Conservation (phyloP, 805 yeast genomes). For the Phaffomyces opuntiae region DNA sequence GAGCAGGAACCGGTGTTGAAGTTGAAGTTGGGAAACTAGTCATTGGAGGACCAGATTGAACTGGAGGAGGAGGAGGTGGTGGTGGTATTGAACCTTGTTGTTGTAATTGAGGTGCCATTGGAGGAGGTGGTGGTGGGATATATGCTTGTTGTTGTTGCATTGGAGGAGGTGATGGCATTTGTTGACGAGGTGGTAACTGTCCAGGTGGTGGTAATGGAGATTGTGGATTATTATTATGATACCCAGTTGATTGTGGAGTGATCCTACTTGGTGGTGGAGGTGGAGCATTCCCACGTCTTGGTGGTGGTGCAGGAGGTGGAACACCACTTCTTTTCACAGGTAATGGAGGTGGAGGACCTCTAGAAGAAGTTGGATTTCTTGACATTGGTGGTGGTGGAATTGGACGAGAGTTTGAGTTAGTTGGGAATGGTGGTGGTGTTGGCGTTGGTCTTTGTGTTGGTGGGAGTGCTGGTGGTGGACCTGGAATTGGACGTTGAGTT, state of each 20-base stretch:
- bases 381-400: conserved; percentile 1
- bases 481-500: conserved; percentile 5
- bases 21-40: conserved; percentile 3
- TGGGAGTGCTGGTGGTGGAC: neutral
- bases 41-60: conserved; percentile 5
- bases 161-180: conserved; percentile 8
- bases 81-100: conserved; percentile 1
- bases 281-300: conserved; percentile 14
- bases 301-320: conserved; percentile 22
- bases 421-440: conserved; percentile 17
- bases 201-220: neutral
- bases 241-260: conserved; percentile 5
- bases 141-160: conserved; percentile 13
- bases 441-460: neutral
- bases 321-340: conserved; percentile 22
- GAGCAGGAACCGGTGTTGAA: neutral
- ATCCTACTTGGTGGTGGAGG: conserved; percentile 18
- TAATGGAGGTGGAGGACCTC: conserved; percentile 19
- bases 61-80: neutral
- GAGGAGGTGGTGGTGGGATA: neutral
- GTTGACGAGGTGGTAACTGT: conserved; percentile 1
- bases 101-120: neutral
- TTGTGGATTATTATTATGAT: too few relatives aligned
- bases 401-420: conserved; percentile 1
- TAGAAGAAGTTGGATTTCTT: neutral